Evolutionary conservation across 495 filamentous ascomycete species (phyloP), one percentile per base, ranked within the genome.

Genomic region (Penicillium daleae): DNA sequence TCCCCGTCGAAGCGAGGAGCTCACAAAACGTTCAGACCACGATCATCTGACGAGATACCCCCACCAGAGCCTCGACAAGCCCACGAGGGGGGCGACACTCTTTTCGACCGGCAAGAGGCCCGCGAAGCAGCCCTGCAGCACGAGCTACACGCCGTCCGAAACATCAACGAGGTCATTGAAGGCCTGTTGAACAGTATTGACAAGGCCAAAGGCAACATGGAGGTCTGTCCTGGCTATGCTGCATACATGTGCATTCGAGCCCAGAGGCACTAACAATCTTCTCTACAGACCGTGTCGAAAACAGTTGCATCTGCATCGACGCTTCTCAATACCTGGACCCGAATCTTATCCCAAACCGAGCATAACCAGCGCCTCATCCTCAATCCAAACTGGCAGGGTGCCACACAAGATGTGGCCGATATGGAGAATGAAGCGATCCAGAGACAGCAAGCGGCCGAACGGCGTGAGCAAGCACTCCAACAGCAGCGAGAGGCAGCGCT

Each of bases 271-370:
- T 61, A 53, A 64, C 57, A 61, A 52, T 32, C 10, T 35, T 49
- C 2, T 24, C 37, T 52, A 19, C 63, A 95, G 89, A 95, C 91
- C 13, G 93, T 99, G 13, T 90, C 90, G 44, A 82, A 84, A 55
- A 97, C 95, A 4, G 91, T 97, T 27, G 80, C 84, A 56, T 92
- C 91, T 48, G 92, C 94, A n/a, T 93, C 92, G 37, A 92, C 91
- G 0, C 86, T 99, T n/a, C 85, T 99, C 37, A 92, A 93, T 66
- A 95, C 95, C 27, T 99, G 93, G 93, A 96, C 92, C 46, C 88
- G 92, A 59, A 97, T 98, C 63, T 85, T 99, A 5, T 93, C 90
- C 24, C 95, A 97, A 71, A 97, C 95, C 0, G 95, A 99, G 76
- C 93, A 99, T 74, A 98, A 96, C 69, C 93, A 98, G 70, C 88